A percentile compares a stretch with the other conserved stretches of the same genome.
Conservation (phyloP, 2,329 filamentous ascomycete species). For the Chaetomium strumarium region DNA sequence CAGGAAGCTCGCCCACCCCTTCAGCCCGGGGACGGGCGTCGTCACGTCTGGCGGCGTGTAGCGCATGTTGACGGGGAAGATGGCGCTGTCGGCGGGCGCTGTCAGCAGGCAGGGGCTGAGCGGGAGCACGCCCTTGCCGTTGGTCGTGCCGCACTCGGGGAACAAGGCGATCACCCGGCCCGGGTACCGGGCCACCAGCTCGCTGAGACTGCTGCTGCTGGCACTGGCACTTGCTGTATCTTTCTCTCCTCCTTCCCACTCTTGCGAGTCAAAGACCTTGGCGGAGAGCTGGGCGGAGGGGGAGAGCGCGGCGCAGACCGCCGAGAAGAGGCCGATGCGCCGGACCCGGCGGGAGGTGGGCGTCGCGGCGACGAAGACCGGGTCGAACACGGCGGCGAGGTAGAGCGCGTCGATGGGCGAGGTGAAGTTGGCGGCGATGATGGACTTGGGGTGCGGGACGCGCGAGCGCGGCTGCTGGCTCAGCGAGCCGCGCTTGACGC, state of each 20-base stretch:
- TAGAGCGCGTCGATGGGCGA: constrained; percentile 91
- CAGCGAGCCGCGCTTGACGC: constrained; percentile 85
- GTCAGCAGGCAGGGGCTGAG: constrained; percentile 72
- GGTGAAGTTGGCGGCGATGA: constrained; percentile 88
- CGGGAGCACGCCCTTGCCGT: constrained; percentile 82
- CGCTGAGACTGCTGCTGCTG: constrained; percentile 36
- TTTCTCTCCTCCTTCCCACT: neutral
- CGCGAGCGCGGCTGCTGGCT: constrained; percentile 66
- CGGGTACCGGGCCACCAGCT: constrained; percentile 62
- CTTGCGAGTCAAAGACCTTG: constrained; percentile 35
- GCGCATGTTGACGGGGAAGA: constrained; percentile 85
- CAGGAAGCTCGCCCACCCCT: constrained; percentile 64
- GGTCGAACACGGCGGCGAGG: constrained; percentile 91
- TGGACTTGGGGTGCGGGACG: constrained; percentile 69
- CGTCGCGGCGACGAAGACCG: constrained; percentile 84
- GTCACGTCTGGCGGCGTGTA: constrained; percentile 88
- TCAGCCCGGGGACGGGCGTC: constrained; percentile 73
- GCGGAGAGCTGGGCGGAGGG: constrained; percentile 40
- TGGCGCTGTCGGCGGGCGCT: constrained; percentile 59
- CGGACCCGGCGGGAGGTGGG: constrained; percentile 68
- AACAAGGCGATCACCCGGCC: constrained; percentile 77
- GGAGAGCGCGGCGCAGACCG: constrained; percentile 67
- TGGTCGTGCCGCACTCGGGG: constrained; percentile 90
- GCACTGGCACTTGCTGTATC: too few relatives aligned
- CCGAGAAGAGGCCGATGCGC: constrained; percentile 68